phyloP scores from a whole-genome alignment of 1,284 basidiomycete genomes.

The Cryptococcus sp. region DNA sequence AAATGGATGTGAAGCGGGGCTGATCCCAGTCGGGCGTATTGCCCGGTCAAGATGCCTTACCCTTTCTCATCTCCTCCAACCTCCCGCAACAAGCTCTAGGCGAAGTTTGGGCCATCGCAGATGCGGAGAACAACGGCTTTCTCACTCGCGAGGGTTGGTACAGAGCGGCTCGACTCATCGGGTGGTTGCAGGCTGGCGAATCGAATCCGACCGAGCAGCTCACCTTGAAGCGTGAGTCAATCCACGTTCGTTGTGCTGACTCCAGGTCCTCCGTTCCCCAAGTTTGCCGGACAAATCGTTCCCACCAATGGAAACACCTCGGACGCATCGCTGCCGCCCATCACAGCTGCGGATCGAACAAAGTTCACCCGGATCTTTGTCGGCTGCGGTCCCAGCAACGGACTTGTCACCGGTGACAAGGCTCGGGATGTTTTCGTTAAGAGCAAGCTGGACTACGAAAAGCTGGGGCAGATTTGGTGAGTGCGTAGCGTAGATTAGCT shows the following conservation, averaged over 20 bases:
- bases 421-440: slow-evolving; percentile 90
- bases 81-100: slow-evolving; percentile 72
- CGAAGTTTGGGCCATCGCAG: slow-evolving; percentile 89
- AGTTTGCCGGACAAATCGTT: slow-evolving; percentile 66
- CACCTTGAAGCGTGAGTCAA: slow-evolving; percentile 16
- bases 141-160: slow-evolving; percentile 80
- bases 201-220: slow-evolving; percentile 22
- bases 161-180: slow-evolving; percentile 81
- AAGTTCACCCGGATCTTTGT: slow-evolving; percentile 78
- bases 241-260: not conserved
- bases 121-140: slow-evolving; percentile 88
- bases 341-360: slow-evolving; percentile 70
- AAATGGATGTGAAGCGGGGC: not conserved
- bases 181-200: slow-evolving; percentile 78
- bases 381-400: slow-evolving; percentile 64
- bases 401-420: slow-evolving; percentile 77
- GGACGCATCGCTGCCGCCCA: slow-evolving; percentile 52
- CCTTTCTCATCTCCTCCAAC: slow-evolving; percentile 70
- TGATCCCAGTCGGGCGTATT: slow-evolving; percentile 61
- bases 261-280: slow-evolving; percentile 73
- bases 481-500: slow-evolving; percentile 21
- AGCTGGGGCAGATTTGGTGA: slow-evolving; percentile 89
- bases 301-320: slow-evolving; percentile 18
- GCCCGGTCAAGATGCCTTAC: slow-evolving; percentile 77
- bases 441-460: slow-evolving; percentile 82